Evolutionary conservation across 2,329 filamentous ascomycete species (phyloP), one percentile per base, ranked within the genome.

Genomic region (Xylaria sp.): DNA sequence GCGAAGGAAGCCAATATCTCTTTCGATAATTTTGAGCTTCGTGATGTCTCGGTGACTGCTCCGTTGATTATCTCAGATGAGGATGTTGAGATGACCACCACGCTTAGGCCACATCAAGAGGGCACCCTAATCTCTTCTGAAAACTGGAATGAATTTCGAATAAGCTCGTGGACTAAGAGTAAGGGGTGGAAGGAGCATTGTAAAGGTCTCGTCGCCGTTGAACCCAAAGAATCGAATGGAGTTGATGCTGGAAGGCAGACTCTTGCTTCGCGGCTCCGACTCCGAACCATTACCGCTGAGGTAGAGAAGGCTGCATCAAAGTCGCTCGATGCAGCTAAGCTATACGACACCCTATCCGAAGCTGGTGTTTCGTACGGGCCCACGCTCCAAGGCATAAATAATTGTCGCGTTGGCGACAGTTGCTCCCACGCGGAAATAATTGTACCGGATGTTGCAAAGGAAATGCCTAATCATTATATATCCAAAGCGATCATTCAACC

Each of bases 101-200:
- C 82, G 20, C 80, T 88, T 7, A 78, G 81, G 13, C 76, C 82
- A 0, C 78, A 81, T 72, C 79, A 78, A 64, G 84, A 85, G 71
- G 81, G 82, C 3, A 81, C 80, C 0, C 76, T 81, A 15, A 77
- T 77, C 1, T 80, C 79, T 18, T 84, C 83, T 0, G 83, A 84
- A 39, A 75, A 78, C 2, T 88, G 86, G 86, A 82, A 87, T 58
- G 86, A 88, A 74, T 90, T 90, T 77, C 78, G 82, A 1, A 85
- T 90, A 32, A 86, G 82, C 55, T 88, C 87, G 0, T 88, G 83
- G 83, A 83, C 83, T 0, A 80, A 82, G 15, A 81, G 78, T 13
- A 81, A 85, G 50, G 84, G 85, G 12, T 90, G 88, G 88, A 84
- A 84, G 0, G 86, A 90, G 73, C 85, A 90, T 73, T 89, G 87